A percentile compares a stretch with the other conserved stretches of the same genome.
phyloP scores from a whole-genome alignment of 176 grass and related monocot species.

The Urochloa ruziziensis region DNA sequence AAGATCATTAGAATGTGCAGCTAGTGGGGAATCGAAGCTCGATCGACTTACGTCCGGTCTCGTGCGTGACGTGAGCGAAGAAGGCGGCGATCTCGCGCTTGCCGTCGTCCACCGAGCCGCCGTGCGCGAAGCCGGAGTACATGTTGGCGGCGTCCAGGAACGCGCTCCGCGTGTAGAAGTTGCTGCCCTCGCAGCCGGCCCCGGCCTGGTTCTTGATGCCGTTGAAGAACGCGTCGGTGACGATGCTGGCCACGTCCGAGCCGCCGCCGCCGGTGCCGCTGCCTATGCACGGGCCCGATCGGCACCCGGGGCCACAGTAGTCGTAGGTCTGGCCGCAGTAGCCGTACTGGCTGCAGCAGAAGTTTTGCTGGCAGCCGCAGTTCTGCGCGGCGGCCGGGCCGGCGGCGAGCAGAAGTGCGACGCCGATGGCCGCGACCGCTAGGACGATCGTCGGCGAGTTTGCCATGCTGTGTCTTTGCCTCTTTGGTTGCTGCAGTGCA shows the following conservation, averaged over 20 bases:
- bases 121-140: conserved; percentile 41
- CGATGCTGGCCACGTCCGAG: not conserved
- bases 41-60: conserved; percentile 52
- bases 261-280: not conserved
- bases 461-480: not conserved
- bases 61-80: conserved; percentile 63
- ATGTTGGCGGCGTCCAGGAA: conserved; percentile 33
- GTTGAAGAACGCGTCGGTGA: conserved; percentile 33
- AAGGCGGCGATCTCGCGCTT: conserved; percentile 84
- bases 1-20: too few relatives aligned
- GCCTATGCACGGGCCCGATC: conserved; percentile 30
- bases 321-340: conserved; percentile 30
- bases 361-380: conserved; percentile 30
- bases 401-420: not conserved
- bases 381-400: conserved; percentile 27
- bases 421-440: conserved; percentile 4
- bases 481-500: not conserved
- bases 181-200: conserved; percentile 44
- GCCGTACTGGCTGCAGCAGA: conserved; percentile 49
- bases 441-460: not conserved
- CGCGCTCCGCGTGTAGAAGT: conserved; percentile 55
- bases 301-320: conserved; percentile 36
- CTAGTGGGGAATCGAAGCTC: too few relatives aligned
- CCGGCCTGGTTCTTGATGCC: conserved; percentile 52
- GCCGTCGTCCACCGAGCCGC: conserved; percentile 37